These are phyloP conservation scores for Lolium rigidum DNA, from an alignment of 176 grass and related monocot species.

Conservation along the genomic window DNA sequence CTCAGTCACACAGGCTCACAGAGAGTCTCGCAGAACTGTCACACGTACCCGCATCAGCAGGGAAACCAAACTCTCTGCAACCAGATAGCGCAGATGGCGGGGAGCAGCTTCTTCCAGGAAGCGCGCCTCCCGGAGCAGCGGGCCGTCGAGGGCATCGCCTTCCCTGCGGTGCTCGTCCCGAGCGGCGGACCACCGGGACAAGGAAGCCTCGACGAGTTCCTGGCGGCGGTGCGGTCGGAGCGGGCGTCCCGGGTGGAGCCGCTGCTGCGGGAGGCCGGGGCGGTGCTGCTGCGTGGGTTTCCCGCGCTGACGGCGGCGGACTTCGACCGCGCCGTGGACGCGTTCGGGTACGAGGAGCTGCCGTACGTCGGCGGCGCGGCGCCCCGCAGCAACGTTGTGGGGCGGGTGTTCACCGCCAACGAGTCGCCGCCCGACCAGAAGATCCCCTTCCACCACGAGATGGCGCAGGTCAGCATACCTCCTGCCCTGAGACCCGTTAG, in stretches of 20 bases:
- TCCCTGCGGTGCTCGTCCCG: constrained; percentile 77
- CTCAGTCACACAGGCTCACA: not conserved
- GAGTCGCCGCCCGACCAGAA: constrained; percentile 95
- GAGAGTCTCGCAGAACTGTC: too few species aligned
- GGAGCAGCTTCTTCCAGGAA: constrained; percentile 58
- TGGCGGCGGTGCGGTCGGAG: constrained; percentile 54
- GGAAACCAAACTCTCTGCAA: not conserved
- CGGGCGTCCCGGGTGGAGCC: constrained; percentile 57
- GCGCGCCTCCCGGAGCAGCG: constrained; percentile 62
- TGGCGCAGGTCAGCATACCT: constrained; percentile 75
- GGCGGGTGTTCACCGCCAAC: constrained; percentile 92
- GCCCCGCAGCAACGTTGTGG: constrained; percentile 85
- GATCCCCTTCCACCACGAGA: constrained; percentile 98
- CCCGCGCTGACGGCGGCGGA: constrained; percentile 54
- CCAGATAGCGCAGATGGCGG: constrained; percentile 48
- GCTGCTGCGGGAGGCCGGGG: constrained; percentile 66
- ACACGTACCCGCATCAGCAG: not conserved
- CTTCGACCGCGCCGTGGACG: constrained; percentile 75
- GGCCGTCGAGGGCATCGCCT: constrained; percentile 63
- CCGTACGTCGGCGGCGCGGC: constrained; percentile 92
- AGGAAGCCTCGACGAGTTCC: constrained; percentile 40
- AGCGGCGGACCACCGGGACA: not conserved
- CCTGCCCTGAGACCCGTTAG: not conserved
- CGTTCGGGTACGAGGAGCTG: constrained; percentile 91
- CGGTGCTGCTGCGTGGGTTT: constrained; percentile 80